Evolutionary conservation across 768 basidiomycete species (phyloP).

Genomic region (Nevesoporus exiguus): DNA sequence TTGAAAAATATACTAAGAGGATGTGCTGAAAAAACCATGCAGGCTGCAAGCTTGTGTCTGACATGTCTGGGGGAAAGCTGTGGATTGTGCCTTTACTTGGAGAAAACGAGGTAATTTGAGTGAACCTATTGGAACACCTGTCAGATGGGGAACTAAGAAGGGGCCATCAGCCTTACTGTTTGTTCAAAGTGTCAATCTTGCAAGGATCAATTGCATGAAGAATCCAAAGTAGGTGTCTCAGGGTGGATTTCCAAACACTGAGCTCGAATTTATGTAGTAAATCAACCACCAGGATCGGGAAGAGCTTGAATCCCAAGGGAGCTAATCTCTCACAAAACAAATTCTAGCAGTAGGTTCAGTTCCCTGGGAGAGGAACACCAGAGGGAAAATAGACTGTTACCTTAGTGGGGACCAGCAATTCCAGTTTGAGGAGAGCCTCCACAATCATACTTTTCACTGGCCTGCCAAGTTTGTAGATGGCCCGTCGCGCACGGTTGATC

Average conservation of each 20-base stretch:
- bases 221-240: background rate
- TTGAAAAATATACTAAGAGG: background rate
- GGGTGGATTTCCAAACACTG: background rate
- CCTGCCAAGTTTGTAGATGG: background rate
- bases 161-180: background rate
- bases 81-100: background rate
- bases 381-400: background rate
- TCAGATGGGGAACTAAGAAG: background rate
- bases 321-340: background rate
- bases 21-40: background rate
- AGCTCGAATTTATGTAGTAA: background rate
- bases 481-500: background rate
- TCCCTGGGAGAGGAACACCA: too few species aligned
- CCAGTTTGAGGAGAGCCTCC: background rate
- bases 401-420: background rate
- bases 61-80: background rate
- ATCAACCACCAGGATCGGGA: background rate
- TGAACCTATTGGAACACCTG: background rate
- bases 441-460: background rate
- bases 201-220: background rate
- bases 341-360: background rate
- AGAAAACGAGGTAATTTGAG: background rate
- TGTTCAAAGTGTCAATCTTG: background rate
- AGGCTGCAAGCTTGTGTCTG: background rate
- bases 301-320: background rate